Base-by-base conservation (phyloP, 2,329 filamentous ascomycete genomes). In the Endothia cerciana region DNA sequence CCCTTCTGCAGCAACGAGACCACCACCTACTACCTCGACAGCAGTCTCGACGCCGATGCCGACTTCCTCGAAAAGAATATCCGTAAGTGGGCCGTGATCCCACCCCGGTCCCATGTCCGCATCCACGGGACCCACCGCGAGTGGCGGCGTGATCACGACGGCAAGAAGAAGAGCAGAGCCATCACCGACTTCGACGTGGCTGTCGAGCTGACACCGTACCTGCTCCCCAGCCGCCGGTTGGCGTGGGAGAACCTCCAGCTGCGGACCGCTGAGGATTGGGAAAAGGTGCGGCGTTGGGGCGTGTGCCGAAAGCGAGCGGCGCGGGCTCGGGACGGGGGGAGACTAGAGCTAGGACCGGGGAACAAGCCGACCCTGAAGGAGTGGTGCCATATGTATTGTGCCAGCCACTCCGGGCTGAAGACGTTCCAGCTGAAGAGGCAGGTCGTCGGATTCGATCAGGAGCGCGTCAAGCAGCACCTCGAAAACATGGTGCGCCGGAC, bases 301-400 rank as follows among this genome's bases (percentile, higher is more conserved):
- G 80, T 88, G 60, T 79, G 87, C 19, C 80, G 82, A 65, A 82
- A 77, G 5, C 77, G 83, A 4, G 86, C 82, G 0, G 82, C 84
- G 0, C 78, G 77, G n/a, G 77, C 81, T 51, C 77, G 75, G 62
- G 78, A 80, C 66, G 78, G 78, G 66, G 62, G 63, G 4, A 47
- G 61, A 19, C 75, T 84, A 64, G 81, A 85, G 70, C 74, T 83
- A 13, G 80, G 80, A 13, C 68, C 70, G 33, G 66, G 69, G 11
- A 70, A 71, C 66, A 78, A 76, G 72, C 82, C 72, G 43, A 77
- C 71, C 25, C 74, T 88, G 13, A 74, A 74, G 28, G 84, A 88
- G 66, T 93, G 91, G 90, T 92, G 89, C 71, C 85, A 89, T 65
- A 83, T 84, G 47, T 94, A 87, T 77, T 89, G 86, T 71, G 83